phyloP scores from a whole-genome alignment of 2,329 filamentous ascomycete genomes.

The Fusarium sp. region DNA sequence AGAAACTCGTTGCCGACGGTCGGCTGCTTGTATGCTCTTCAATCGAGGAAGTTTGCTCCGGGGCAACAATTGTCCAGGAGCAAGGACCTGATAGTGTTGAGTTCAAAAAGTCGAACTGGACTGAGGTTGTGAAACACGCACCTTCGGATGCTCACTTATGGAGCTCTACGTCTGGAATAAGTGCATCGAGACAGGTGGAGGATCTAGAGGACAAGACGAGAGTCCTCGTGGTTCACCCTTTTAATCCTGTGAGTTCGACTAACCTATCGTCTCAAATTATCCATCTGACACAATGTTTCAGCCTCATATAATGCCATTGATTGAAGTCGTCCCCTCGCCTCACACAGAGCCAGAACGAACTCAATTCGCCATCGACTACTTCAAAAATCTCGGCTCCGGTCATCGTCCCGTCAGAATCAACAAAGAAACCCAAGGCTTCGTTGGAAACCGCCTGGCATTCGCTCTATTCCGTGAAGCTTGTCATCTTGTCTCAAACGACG shows the following conservation, averaged over 20 bases:
- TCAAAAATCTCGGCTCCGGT: conserved; percentile 14
- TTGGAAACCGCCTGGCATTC: conserved; percentile 28
- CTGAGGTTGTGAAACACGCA: background rate
- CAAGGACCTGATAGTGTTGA: conserved; percentile 29
- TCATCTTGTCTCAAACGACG: conserved; percentile 10
- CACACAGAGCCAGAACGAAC: background rate
- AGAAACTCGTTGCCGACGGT: background rate
- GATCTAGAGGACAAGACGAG: conserved; percentile 16
- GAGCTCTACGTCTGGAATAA: conserved; percentile 32
- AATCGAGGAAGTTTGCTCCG: conserved; percentile 14
- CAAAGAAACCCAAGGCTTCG: conserved; percentile 29
- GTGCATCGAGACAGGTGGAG: conserved; percentile 22
- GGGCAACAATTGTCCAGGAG: conserved; percentile 26
- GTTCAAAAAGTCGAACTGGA: conserved; percentile 34
- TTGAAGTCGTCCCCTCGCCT: conserved; percentile 29
- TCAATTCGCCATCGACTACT: conserved; percentile 26
- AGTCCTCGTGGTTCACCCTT: conserved; percentile 30
- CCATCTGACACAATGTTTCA: background rate
- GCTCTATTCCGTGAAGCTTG: conserved; percentile 29
- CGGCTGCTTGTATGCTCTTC: conserved; percentile 17
- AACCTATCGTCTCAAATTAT: accelerated
- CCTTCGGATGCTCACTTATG: conserved; percentile 4
- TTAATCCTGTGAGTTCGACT: conserved; percentile 10
- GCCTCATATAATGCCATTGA: conserved; percentile 35
- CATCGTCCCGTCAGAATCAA: conserved; percentile 30